A percentile compares a stretch with the other conserved stretches of the same genome.
These are phyloP conservation scores for Saururus chinensis DNA, from an alignment of 164 flowering plant species.

Conservation along the genomic window DNA sequence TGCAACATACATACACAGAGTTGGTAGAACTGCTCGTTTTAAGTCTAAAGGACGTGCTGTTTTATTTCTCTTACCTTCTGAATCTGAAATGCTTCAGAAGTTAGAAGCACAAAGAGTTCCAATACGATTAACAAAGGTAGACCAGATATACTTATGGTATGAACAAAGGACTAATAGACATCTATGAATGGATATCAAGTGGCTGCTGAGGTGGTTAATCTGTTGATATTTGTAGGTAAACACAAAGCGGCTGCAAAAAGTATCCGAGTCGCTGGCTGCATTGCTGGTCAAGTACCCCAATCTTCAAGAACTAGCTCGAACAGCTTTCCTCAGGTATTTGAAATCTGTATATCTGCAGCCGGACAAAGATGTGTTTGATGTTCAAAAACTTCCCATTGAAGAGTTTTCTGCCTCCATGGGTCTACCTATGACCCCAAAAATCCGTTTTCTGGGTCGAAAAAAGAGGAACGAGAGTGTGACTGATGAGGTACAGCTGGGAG, in stretches of 20 bases:
- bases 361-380: constrained; percentile 79
- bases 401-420: constrained; percentile 84
- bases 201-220: neutral
- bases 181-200: too few species aligned
- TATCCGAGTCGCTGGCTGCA: constrained; percentile 51
- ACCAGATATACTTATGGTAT: neutral
- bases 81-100: constrained; percentile 65
- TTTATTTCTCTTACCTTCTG: constrained; percentile 72
- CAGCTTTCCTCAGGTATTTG: constrained; percentile 76
- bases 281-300: constrained; percentile 61
- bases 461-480: constrained; percentile 13
- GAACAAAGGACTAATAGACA: too few species aligned
- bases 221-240: constrained; percentile 44
- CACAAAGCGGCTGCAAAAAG: constrained; percentile 42
- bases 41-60: constrained; percentile 60
- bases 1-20: constrained; percentile 86
- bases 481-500: constrained; percentile 19
- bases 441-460: constrained; percentile 58
- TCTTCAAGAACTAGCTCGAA: constrained; percentile 55
- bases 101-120: constrained; percentile 60
- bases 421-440: constrained; percentile 72
- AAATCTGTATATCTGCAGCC: constrained; percentile 50
- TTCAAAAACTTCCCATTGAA: constrained; percentile 52
- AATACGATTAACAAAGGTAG: constrained; percentile 49
- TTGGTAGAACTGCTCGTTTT: constrained; percentile 93